Base-by-base conservation (phyloP, 148 eudicot species). In the Fagopyrum tataricum region DNA sequence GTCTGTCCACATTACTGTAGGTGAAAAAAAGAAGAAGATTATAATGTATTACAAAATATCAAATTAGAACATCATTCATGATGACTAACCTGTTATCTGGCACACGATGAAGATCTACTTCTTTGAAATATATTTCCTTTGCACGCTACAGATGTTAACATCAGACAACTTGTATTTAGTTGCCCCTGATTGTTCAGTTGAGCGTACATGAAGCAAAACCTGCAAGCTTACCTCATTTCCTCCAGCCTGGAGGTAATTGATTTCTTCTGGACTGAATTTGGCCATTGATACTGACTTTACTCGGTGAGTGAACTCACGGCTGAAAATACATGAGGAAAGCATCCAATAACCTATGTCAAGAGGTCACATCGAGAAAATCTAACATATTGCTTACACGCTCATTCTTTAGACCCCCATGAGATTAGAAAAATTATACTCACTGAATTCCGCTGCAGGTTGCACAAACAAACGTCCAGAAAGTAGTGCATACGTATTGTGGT, bases 251-350 rank as follows among this genome's bases (percentile, higher is more conserved):
- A 93, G 98, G 39, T 91, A 84, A 82, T 86, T 85, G 76, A 91
- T 87, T 89, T 93, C 98, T 81, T 89, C 97, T 7, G 85, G 82
- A 71, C 92, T 87, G 79, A 93, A 93, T 79, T 91, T 93, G 74
- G 98, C 97, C 98, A 93, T 85, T 37, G 98, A 93, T 39, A 93
- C 87, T 49, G 98, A 93, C 74, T 93, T 93, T 44, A 93, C 92
- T 79, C 98, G 86, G 81, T 93, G 98, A n/a, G 98, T 89, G 83
- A 93, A 93, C 82, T 93, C 98, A 67, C 98, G 98, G 74, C 98
- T 93, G 89, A 70, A 76, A 78, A 68, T 56, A 67, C 39, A 70
- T 53, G n/a, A 41, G 17, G 8, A 40, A 39, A n/a, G 12, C 14
- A 68, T 41, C 26, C 18, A 42, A 41, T 41, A 6, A 68, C 48